Conservation (phyloP, 805 yeast species). For the Kazachstania psychrophila region DNA sequence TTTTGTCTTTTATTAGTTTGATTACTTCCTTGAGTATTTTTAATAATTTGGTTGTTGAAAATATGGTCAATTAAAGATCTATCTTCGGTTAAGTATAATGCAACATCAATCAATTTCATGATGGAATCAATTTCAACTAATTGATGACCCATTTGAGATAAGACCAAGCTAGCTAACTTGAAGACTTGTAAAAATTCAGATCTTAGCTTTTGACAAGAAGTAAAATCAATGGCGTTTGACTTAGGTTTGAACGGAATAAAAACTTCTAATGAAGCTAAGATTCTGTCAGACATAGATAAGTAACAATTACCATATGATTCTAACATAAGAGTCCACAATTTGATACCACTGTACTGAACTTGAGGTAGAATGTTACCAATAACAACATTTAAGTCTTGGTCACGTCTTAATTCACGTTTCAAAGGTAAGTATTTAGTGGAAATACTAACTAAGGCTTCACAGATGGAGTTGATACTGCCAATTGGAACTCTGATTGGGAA, state of each 20-base stretch:
- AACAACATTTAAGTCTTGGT: slow-evolving; percentile 37
- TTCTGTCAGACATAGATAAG: slow-evolving; percentile 41
- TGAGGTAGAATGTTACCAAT: slow-evolving; percentile 37
- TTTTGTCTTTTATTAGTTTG: slow-evolving; percentile 32
- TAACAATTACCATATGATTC: slow-evolving; percentile 27
- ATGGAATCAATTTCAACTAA: slow-evolving; percentile 43
- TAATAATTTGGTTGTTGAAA: slow-evolving; percentile 9
- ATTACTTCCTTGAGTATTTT: slow-evolving; percentile 7
- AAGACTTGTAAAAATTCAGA: slow-evolving; percentile 19
- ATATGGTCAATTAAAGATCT: slow-evolving; percentile 25
- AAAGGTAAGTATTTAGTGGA: slow-evolving; percentile 47
- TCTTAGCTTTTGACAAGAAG: slow-evolving; percentile 22
- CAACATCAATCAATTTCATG: slow-evolving; percentile 49
- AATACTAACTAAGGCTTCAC: slow-evolving; percentile 48
- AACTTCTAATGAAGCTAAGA: slow-evolving; percentile 48
- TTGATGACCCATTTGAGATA: slow-evolving; percentile 31
- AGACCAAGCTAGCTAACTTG: slow-evolving; percentile 12
- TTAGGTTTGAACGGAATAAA: slow-evolving; percentile 42
- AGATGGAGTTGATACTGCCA: slow-evolving; percentile 43
- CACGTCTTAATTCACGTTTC: slow-evolving; percentile 49
- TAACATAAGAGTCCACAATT: slow-evolving; percentile 30
- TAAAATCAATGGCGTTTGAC: slow-evolving; percentile 36
- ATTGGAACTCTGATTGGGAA: slow-evolving; percentile 53
- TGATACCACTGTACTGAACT: slow-evolving; percentile 39
- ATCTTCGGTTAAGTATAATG: slow-evolving; percentile 35